Evolutionary conservation across 1,139 yeast genomes (phyloP).

Genomic region (Ogataea hybrid): DNA sequence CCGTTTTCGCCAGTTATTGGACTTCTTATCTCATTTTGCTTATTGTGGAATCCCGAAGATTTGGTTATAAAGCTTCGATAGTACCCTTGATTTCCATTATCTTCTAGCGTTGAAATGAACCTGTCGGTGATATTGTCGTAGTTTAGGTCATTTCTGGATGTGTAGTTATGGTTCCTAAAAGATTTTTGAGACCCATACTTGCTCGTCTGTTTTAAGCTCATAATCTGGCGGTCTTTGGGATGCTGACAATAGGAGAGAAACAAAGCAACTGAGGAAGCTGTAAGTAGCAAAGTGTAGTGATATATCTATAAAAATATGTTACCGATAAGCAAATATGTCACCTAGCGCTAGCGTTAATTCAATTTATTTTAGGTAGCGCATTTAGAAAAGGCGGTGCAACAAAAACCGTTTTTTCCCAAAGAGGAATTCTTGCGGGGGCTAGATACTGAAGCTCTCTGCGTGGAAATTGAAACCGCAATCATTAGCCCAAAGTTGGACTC

Average conservation of each 20-base stretch:
- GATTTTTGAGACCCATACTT: conserved; percentile 7
- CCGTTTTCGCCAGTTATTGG: conserved; percentile 13
- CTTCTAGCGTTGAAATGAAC: conserved; percentile 25
- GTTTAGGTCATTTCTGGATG: conserved; percentile 17
- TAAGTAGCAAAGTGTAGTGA: not conserved
- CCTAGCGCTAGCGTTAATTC: conserved; percentile 5
- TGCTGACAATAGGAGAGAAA: not conserved
- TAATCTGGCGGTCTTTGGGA: conserved; percentile 4
- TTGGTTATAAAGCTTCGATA: conserved; percentile 15
- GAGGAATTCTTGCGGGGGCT: conserved; percentile 11
- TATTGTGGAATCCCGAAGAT: conserved; percentile 6
- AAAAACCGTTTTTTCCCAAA: not conserved
- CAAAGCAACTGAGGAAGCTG: conserved; percentile 1
- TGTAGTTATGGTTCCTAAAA: conserved; percentile 14
- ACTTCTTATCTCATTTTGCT: conserved; percentile 5
- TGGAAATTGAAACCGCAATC: conserved; percentile 83
- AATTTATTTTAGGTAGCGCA: conserved; percentile 1
- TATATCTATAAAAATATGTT: too few species aligned
- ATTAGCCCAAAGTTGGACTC: conserved; percentile 77
- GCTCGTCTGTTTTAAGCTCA: conserved; percentile 9
- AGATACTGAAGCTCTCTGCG: conserved; percentile 79
- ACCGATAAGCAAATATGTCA: not conserved
- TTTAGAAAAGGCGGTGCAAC: not conserved
- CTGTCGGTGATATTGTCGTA: conserved; percentile 29
- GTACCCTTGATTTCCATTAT: conserved; percentile 17